phyloP scores from a whole-genome alignment of 192 early-diverging fungal genomes.

The Phlyctochytrium bullatum region DNA sequence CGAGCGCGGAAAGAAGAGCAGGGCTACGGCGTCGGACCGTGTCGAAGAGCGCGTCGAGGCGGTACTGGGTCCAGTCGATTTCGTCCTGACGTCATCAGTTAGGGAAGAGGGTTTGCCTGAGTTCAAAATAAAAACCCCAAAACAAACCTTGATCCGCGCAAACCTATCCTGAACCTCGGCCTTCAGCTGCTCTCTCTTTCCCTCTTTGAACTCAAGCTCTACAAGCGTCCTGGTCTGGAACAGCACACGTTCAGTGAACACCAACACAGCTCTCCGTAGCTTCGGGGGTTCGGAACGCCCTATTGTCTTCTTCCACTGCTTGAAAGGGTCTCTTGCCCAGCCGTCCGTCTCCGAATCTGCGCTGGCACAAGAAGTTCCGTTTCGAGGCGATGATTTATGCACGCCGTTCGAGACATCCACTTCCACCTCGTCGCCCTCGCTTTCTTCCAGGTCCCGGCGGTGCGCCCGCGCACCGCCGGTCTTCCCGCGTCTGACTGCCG shows the following conservation, averaged over 20 bases:
- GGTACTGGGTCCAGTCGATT: slow-evolving; percentile 17
- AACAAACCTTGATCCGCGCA: slow-evolving; percentile 19
- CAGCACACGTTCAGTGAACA: slow-evolving; percentile 16
- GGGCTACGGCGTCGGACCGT: slow-evolving; percentile 20
- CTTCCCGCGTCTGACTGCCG: too few relatives aligned
- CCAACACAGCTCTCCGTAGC: slow-evolving; percentile 10
- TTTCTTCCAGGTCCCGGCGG: background rate
- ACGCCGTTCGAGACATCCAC: background rate
- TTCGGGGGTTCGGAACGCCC: slow-evolving; percentile 20
- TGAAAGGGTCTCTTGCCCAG: background rate
- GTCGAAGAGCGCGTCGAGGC: slow-evolving; percentile 17
- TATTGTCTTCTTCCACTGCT: too few relatives aligned
- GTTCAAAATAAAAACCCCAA: slow-evolving; percentile 7
- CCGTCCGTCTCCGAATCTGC: background rate
- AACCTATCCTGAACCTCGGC: slow-evolving; percentile 21
- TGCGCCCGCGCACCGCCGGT: too few relatives aligned
- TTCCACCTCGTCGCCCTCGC: background rate
- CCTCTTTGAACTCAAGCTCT: slow-evolving; percentile 19
- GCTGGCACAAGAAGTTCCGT: background rate
- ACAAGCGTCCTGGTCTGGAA: slow-evolving; percentile 9
- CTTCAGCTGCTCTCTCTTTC: slow-evolving; percentile 16
- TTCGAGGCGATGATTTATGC: background rate
- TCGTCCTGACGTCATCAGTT: slow-evolving; percentile 2
- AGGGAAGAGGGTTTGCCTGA: background rate
- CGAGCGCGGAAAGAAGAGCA: slow-evolving; percentile 8